phyloP scores from a whole-genome alignment of 768 basidiomycete species.

The Psilocybe cyanescens region DNA sequence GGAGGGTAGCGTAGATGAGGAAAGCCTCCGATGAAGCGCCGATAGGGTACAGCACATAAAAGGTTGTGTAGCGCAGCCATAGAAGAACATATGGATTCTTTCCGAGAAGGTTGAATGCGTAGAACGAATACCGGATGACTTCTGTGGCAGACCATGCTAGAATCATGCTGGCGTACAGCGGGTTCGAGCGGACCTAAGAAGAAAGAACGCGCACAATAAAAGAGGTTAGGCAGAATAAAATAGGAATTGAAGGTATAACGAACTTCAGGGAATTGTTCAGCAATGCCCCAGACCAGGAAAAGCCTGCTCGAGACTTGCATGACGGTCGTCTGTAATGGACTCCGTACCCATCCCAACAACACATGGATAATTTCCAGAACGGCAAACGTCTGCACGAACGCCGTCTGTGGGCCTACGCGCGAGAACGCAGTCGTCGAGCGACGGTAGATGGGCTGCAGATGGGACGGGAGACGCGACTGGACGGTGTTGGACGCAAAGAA shows the following conservation, averaged over 20 bases:
- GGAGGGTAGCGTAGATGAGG: constrained; percentile 79
- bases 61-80: constrained; percentile 88
- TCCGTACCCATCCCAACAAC: constrained; percentile 77
- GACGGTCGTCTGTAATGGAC: constrained; percentile 71
- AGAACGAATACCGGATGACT: constrained; percentile 90
- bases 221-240: background rate
- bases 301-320: constrained; percentile 84
- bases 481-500: constrained; percentile 26
- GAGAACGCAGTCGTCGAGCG: constrained; percentile 62
- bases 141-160: constrained; percentile 93
- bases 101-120: constrained; percentile 69
- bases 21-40: constrained; percentile 93
- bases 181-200: constrained; percentile 66
- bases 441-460: constrained; percentile 46
- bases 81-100: constrained; percentile 54
- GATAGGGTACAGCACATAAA: constrained; percentile 91
- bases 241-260: constrained; percentile 24
- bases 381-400: constrained; percentile 84
- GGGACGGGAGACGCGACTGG: constrained; percentile 41
- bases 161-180: constrained; percentile 90
- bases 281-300: constrained; percentile 86
- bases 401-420: constrained; percentile 62
- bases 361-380: constrained; percentile 85
- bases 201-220: background rate
- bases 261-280: constrained; percentile 64